Evolutionary conservation across 169 alveolate genomes (phyloP).

Genomic region (Toxoplasma gondii): DNA sequence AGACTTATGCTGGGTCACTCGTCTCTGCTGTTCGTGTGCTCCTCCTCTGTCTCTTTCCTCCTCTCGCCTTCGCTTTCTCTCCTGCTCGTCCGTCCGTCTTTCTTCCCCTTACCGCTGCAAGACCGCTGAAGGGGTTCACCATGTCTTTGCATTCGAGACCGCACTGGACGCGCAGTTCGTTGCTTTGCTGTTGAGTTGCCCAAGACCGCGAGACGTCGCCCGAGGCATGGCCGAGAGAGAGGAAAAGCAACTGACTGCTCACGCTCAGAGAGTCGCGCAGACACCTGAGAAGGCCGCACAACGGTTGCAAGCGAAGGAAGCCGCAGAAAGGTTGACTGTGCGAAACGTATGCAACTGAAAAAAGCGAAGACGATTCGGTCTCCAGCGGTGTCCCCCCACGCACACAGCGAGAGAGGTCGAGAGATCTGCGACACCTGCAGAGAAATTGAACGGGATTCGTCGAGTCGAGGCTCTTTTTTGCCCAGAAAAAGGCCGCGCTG

Average conservation of each 20-base stretch:
- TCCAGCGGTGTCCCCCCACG: too few relatives aligned
- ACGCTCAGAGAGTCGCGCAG: conserved; percentile 26
- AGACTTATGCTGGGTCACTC: too few relatives aligned
- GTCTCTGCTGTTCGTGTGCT: too few relatives aligned
- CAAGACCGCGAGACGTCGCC: neutral
- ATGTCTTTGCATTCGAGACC: conserved; percentile 29
- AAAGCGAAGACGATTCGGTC: too few relatives aligned
- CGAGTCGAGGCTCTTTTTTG: too few relatives aligned
- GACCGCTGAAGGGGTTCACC: conserved; percentile 29
- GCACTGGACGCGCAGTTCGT: conserved; percentile 44
- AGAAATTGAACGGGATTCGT: too few relatives aligned
- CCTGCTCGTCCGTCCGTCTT: neutral
- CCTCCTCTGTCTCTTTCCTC: too few relatives aligned
- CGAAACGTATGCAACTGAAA: too few relatives aligned
- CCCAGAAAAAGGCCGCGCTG: too few relatives aligned
- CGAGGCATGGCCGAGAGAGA: neutral
- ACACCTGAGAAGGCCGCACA: neutral
- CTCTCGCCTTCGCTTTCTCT: neutral
- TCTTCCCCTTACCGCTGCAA: neutral
- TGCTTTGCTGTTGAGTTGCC: neutral
- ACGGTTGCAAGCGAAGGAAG: neutral
- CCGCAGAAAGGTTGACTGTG: neutral
- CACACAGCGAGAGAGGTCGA: too few relatives aligned
- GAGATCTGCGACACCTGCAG: too few relatives aligned
- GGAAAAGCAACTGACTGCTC: neutral